Conservation (phyloP, 192 early-diverging fungal genomes). For the Haplosporangium gracile region DNA sequence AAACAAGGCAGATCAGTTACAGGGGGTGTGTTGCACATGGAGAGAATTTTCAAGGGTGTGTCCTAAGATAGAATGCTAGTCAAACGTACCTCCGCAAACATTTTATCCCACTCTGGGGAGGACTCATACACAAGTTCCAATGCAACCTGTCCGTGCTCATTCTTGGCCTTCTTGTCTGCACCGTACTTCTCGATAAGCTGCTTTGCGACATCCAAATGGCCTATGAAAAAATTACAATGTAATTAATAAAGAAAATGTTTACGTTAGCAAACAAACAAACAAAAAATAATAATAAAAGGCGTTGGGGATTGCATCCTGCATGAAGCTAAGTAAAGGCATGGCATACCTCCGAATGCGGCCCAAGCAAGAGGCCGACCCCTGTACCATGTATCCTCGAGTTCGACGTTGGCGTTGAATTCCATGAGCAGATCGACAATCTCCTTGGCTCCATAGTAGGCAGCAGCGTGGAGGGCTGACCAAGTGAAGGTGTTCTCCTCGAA, state of each 20-base stretch:
- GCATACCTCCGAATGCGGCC: slow-evolving; percentile 84
- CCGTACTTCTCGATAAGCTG: slow-evolving; percentile 81
- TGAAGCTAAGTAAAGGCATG: neutral
- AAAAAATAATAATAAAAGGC: neutral
- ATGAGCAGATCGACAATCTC: slow-evolving; percentile 79
- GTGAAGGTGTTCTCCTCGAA: slow-evolving; percentile 73
- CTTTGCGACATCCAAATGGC: slow-evolving; percentile 76
- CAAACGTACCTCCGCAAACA: slow-evolving; percentile 60
- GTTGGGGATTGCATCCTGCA: neutral
- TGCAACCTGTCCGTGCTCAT: slow-evolving; percentile 83
- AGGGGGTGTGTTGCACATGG: neutral
- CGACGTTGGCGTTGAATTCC: slow-evolving; percentile 81
- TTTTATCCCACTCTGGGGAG: slow-evolving; percentile 62
- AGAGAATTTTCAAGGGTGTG: neutral
- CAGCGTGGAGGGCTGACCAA: slow-evolving; percentile 90
- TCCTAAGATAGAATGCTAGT: neutral
- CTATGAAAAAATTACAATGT: slow-evolving; percentile 22
- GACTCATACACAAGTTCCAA: slow-evolving; percentile 83
- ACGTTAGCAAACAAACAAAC: neutral
- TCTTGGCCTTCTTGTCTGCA: slow-evolving; percentile 82
- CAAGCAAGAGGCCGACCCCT: slow-evolving; percentile 87
- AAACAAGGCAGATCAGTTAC: neutral
- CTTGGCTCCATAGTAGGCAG: slow-evolving; percentile 82
- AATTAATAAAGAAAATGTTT: neutral
- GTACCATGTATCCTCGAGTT: slow-evolving; percentile 89